Conservation (phyloP, 164 flowering plant genomes). For the Stephania japonica region DNA sequence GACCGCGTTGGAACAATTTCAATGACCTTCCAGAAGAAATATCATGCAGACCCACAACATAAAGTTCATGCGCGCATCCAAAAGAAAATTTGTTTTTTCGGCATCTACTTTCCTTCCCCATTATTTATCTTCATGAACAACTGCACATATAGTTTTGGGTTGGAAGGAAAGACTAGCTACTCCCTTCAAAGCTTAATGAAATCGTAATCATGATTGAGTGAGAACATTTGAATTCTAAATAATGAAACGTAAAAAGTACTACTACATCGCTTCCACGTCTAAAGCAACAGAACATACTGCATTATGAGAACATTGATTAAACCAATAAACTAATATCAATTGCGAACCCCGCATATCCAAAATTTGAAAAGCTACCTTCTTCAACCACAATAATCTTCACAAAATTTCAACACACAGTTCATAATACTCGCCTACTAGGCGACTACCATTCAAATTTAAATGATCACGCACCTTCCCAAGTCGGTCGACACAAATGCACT, state of each 20-base stretch:
- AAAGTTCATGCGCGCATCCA: too few relatives aligned
- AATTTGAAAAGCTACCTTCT: not conserved
- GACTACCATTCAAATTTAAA: not conserved
- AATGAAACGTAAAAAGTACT: not conserved
- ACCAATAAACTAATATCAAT: too few relatives aligned
- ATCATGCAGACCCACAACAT: too few relatives aligned
- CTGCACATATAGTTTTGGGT: too few relatives aligned
- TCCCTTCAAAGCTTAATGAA: not conserved
- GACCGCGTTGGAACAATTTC: too few relatives aligned
- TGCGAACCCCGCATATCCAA: too few relatives aligned
- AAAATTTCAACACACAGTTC: not conserved
- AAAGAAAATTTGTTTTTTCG: too few relatives aligned
- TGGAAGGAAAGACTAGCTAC: too few relatives aligned
- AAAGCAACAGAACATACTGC: not conserved
- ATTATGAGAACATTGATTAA: not conserved
- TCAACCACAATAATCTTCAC: not conserved
- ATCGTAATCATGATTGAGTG: not conserved
- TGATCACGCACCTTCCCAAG: constrained; percentile 7
- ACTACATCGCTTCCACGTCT: not conserved
- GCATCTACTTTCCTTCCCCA: too few relatives aligned
- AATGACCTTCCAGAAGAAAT: too few relatives aligned
- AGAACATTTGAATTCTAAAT: not conserved
- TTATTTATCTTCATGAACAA: too few relatives aligned
- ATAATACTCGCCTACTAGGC: not conserved
- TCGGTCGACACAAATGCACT: constrained; percentile 1